Base-by-base conservation (phyloP, 2,329 filamentous ascomycete species). In the Hypoxylon sp. region DNA sequence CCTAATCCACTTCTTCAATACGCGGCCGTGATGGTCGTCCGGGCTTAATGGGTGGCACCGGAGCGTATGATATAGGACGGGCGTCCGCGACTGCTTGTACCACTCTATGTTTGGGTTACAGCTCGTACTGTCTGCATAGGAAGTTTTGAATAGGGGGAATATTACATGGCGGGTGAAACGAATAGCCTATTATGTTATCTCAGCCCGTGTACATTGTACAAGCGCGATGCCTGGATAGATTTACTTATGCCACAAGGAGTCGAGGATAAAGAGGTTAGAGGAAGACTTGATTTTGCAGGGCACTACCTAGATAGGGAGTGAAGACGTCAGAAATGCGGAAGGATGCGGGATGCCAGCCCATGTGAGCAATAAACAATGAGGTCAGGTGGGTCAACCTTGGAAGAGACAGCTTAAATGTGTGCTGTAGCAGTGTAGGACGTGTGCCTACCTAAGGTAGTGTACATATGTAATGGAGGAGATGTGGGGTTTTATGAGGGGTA, bases 321-420 rank as follows among this genome's bases (percentile, higher is more conserved):
- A 59, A 60, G 51, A 69, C 63, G 67, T 69, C 63, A 69, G 52
- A 61, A 54, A 42, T 58, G 51, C 59, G 67, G 67, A 66, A 55
- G 59, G 39, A 63, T 58, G 53, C 59, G 53, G 46, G 50, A 39
- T 47, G n/a, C 47, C 33, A 57, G 35, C 39, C 68, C 68, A 71
- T 69, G 65, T 70, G 68, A 71, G 57, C 68, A 65, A 63, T 54
- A 44, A 52, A 42, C 42, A 52, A 53, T 58, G 26, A 60, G 65
- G 66, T 69, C 59, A 69, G 61, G 51, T 63, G 68, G 66, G 58
- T 60, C 62, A n/a, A n/a, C n/a, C n/a, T n/a, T n/a, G n/a, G n/a
- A 61, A 31, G 39, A 17, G 39, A 53, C 63, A 66, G 19, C 19
- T 22, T 22, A 22, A 22, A 1, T 22, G 19, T 22, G 19, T 22